Evolutionary conservation across 2,329 filamentous ascomycete species (phyloP), one percentile per base, ranked within the genome.

Genomic region (Lojkania enalia): DNA sequence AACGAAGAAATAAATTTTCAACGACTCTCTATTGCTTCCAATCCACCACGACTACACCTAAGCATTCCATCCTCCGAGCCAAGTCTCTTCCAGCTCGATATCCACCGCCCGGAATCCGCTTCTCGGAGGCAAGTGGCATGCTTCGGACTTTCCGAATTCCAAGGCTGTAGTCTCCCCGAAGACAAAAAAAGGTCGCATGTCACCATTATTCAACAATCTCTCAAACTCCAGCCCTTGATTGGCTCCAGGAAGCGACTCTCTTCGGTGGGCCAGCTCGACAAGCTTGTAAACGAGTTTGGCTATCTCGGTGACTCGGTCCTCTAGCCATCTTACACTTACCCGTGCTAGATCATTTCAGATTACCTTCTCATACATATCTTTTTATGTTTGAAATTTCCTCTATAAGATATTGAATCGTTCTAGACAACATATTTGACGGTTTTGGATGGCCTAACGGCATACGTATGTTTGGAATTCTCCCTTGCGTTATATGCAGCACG

Each of bases 81-180:
- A 18, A 57, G 55, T 27, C 54, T 66, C 23, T 65, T 67, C 55
- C 51, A 56, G 7, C 39, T 64, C 11, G 54, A 57, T 14, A 57
- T 63, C 19, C 56, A 54, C 13, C 51, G 57, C 32, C 31, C 52
- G 7, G 60, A 61, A 3, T 31, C 55, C 1, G 54, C 55, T 7
- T 51, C 63, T 2, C 57, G 60, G 12, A 55, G 66, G 35, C 60
- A 67, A 35, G 63, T 57, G 7, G 53, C 60, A 1, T 66, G 61
- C 45, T 67, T 64, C 21, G 64, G 64, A 5, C 38, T 60, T 15
- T 44, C 44, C 2, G 61, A 62, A 5, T 68, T 71, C 41, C 58
- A 69, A 27, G 55, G 56, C 12, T 69, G 67, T 46, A 66, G 56
- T 31, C 53, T 70, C 0, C 63, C 66, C 1, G 56, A 62, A 9